These are phyloP conservation scores for Rhinocladiella mackenziei DNA, from an alignment of 2,329 filamentous ascomycete species.

Conservation along the genomic window DNA sequence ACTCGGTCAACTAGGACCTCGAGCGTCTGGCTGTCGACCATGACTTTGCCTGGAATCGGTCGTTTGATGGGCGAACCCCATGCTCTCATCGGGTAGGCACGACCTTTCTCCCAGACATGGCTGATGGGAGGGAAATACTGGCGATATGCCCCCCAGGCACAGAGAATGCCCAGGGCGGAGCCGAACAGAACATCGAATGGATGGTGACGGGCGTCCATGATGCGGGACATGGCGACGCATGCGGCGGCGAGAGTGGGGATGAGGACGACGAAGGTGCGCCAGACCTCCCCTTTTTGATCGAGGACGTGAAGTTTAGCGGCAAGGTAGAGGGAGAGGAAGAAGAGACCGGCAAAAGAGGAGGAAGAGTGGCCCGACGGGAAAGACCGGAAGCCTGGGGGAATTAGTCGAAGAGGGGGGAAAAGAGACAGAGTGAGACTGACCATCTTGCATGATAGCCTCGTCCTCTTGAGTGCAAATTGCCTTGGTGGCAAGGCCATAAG, in stretches of 20 bases:
- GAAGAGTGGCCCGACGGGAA: slow-evolving; percentile 37
- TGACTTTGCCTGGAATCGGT: slow-evolving; percentile 17
- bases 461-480: slow-evolving; percentile 52
- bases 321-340: slow-evolving; percentile 58
- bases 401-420: slow-evolving; percentile 5
- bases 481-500: slow-evolving; percentile 44
- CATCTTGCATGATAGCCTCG: slow-evolving; percentile 52
- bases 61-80: slow-evolving; percentile 46
- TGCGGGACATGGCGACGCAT: slow-evolving; percentile 54
- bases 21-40: slow-evolving; percentile 10
- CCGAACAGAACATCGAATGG: slow-evolving; percentile 59
- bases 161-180: slow-evolving; percentile 50
- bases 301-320: slow-evolving; percentile 58
- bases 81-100: slow-evolving; percentile 55
- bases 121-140: slow-evolving; percentile 57
- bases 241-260: slow-evolving; percentile 52
- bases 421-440: slow-evolving; percentile 30
- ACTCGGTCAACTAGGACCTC: slow-evolving; percentile 15
- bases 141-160: slow-evolving; percentile 52
- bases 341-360: slow-evolving; percentile 57
- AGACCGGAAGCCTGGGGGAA: slow-evolving; percentile 19
- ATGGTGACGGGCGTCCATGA: slow-evolving; percentile 60
- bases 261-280: slow-evolving; percentile 55
- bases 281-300: slow-evolving; percentile 58
- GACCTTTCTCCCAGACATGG: slow-evolving; percentile 55